Percentiles rank a stretch among this genome's conserved stretches.
phyloP scores from a whole-genome alignment of 1,284 basidiomycete genomes.

The Trametes hirsuta region DNA sequence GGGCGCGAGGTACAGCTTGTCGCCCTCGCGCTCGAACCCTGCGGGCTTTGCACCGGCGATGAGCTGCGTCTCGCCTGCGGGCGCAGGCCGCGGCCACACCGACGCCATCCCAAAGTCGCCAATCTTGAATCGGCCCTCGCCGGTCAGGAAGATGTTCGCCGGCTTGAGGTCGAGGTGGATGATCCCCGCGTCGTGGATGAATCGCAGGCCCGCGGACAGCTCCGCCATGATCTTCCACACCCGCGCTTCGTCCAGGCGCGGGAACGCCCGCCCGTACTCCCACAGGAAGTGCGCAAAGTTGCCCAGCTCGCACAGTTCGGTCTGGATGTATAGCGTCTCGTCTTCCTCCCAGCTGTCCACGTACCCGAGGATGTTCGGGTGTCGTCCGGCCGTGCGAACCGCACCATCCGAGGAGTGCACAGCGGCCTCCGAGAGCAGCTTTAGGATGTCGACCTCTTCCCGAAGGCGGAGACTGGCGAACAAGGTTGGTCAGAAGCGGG shows the following conservation, averaged over 20 bases:
- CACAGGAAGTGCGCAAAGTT: slow-evolving; percentile 92
- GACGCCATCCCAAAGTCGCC: slow-evolving; percentile 99
- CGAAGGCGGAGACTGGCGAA: slow-evolving; percentile 76
- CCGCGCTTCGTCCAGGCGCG: slow-evolving; percentile 87
- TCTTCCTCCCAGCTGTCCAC: slow-evolving; percentile 98
- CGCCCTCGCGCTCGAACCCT: slow-evolving; percentile 93
- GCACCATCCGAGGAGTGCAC: slow-evolving; percentile 12
- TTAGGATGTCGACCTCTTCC: slow-evolving; percentile 94
- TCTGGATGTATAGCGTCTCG: slow-evolving; percentile 89
- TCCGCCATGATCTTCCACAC: slow-evolving; percentile 98
- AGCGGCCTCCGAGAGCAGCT: slow-evolving; percentile 59
- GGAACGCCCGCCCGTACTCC: slow-evolving; percentile 87
- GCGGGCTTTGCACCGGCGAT: slow-evolving; percentile 41
- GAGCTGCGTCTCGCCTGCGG: slow-evolving; percentile 34
- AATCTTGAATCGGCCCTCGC: slow-evolving; percentile 92
- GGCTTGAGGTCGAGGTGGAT: slow-evolving; percentile 99
- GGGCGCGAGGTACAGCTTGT: slow-evolving; percentile 97
- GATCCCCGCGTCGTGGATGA: slow-evolving; percentile 88
- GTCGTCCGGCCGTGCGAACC: slow-evolving; percentile 30
- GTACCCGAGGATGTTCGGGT: slow-evolving; percentile 88
- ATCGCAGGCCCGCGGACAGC: slow-evolving; percentile 86
- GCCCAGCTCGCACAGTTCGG: slow-evolving; percentile 93
- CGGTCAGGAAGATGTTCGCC: slow-evolving; percentile 94
- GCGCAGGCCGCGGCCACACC: slow-evolving; percentile 69
- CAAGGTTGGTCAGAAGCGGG: slow-evolving; percentile 5